Evolutionary conservation across 1,284 basidiomycete genomes (phyloP).

Genomic region (Tranzscheliella williamsii): DNA sequence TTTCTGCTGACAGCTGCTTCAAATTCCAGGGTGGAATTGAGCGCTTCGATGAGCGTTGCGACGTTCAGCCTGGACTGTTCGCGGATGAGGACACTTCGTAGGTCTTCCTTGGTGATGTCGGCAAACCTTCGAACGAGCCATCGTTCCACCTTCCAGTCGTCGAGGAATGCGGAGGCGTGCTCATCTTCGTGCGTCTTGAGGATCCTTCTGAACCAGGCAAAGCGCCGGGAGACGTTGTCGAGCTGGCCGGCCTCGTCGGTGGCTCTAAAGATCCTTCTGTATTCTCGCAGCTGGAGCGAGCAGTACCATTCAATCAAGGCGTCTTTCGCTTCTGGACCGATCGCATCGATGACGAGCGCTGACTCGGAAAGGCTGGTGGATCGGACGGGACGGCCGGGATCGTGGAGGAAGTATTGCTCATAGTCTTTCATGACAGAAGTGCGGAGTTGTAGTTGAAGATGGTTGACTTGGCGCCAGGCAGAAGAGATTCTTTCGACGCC

Average conservation of each 20-base stretch:
- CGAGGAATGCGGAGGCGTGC: conserved; percentile 63
- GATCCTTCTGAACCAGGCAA: conserved; percentile 94
- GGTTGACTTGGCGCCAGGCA: conserved; percentile 45
- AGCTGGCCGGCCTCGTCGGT: conserved; percentile 78
- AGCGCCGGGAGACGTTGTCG: conserved; percentile 89
- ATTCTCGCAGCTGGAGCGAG: conserved; percentile 88
- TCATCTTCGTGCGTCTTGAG: conserved; percentile 86
- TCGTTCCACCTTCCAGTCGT: conserved; percentile 48
- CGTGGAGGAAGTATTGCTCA: conserved; percentile 51
- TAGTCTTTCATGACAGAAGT: conserved; percentile 49
- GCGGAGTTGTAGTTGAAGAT: conserved; percentile 41
- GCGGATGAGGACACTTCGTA: conserved; percentile 53
- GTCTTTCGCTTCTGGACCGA: conserved; percentile 56
- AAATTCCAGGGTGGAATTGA: conserved; percentile 56
- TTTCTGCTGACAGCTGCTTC: conserved; percentile 45
- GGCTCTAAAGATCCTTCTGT: conserved; percentile 84
- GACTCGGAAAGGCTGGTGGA: conserved; percentile 50
- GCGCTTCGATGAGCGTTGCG: conserved; percentile 48
- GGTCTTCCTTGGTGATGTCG: conserved; percentile 56
- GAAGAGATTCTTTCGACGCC: conserved; percentile 49
- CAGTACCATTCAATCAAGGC: conserved; percentile 88
- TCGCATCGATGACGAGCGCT: conserved; percentile 53
- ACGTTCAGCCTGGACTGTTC: conserved; percentile 51
- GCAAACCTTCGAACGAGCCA: conserved; percentile 51
- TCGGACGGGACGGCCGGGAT: conserved; percentile 35